phyloP scores from a whole-genome alignment of 2,329 filamentous ascomycete species.

The Fusarium gaditjirri region DNA sequence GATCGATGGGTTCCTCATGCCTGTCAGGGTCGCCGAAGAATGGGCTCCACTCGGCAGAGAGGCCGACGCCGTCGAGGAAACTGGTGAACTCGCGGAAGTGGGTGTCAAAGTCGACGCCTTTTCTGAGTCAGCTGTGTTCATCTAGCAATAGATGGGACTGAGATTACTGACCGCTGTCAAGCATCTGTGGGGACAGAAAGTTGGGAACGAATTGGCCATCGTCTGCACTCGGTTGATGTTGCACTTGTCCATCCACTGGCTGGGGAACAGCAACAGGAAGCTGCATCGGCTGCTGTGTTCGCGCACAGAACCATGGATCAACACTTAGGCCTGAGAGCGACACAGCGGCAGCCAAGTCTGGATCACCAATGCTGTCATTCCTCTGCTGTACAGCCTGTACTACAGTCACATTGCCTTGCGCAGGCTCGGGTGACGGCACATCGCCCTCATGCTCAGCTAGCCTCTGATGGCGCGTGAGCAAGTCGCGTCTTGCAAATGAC shows the following conservation, averaged over 20 bases:
- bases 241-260: not conserved
- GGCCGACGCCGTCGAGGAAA: slow-evolving; percentile 52
- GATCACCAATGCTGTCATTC: not conserved
- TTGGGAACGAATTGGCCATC: slow-evolving; percentile 3
- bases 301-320: slow-evolving; percentile 7
- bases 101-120: slow-evolving; percentile 37
- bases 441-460: slow-evolving; percentile 13
- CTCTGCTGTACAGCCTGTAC: not conserved
- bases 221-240: not conserved
- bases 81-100: slow-evolving; percentile 53
- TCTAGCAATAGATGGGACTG: too few relatives aligned
- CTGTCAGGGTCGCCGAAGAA: slow-evolving; percentile 47
- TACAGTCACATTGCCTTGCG: not conserved
- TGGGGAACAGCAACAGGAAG: not conserved
- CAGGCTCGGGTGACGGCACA: not conserved
- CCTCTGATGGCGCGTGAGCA: slow-evolving; percentile 56
- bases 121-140: not conserved
- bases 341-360: slow-evolving; percentile 5
- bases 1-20: not conserved
- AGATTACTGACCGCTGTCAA: slow-evolving; percentile 5
- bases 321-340: not conserved
- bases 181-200: slow-evolving; percentile 8
- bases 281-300: slow-evolving; percentile 8
- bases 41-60: slow-evolving; percentile 53
- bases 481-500: slow-evolving; percentile 57